Percentiles rank a stretch among this genome's conserved stretches.
Evolutionary conservation across 164 flowering plant species (phyloP).

Genomic region (Magnolia officinalis): DNA sequence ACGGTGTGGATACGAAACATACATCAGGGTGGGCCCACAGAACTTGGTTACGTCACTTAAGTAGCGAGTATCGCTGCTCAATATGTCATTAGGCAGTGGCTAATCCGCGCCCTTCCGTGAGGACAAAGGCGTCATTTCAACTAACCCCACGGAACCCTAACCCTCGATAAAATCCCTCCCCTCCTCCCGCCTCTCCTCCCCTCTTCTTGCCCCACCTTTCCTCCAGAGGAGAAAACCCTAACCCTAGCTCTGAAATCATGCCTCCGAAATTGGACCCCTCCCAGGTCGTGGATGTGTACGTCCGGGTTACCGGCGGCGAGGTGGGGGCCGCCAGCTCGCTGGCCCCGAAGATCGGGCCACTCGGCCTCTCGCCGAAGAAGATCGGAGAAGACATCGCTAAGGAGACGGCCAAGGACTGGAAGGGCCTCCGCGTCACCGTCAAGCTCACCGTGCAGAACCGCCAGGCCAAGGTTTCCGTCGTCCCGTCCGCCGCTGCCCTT

Average conservation of each 20-base stretch:
- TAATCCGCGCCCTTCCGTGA: background rate
- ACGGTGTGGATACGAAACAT: no score
- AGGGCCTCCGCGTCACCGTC: conserved; percentile 75
- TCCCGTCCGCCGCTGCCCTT: conserved; percentile 67
- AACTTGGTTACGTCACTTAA: no score
- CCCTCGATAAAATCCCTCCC: background rate
- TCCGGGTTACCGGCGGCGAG: conserved; percentile 76
- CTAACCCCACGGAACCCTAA: background rate
- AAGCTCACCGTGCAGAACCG: conserved; percentile 79
- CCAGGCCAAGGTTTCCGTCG: conserved; percentile 71
- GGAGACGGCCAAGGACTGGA: conserved; percentile 80
- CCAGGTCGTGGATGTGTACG: conserved; percentile 69
- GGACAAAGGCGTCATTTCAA: background rate
- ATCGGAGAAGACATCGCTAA: conserved; percentile 79
- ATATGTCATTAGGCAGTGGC: no score
- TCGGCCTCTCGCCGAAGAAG: conserved; percentile 77
- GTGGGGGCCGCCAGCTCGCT: conserved; percentile 76
- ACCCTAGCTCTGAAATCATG: conserved; percentile 25
- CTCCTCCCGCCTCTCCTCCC: background rate
- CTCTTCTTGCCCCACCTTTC: background rate
- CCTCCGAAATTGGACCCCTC: conserved; percentile 76
- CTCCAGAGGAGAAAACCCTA: background rate
- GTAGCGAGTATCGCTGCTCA: no score
- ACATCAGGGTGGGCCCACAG: no score
- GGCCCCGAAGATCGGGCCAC: conserved; percentile 76